phyloP scores from a whole-genome alignment of 106 monocot genomes.

The Vanilla planifolia region DNA sequence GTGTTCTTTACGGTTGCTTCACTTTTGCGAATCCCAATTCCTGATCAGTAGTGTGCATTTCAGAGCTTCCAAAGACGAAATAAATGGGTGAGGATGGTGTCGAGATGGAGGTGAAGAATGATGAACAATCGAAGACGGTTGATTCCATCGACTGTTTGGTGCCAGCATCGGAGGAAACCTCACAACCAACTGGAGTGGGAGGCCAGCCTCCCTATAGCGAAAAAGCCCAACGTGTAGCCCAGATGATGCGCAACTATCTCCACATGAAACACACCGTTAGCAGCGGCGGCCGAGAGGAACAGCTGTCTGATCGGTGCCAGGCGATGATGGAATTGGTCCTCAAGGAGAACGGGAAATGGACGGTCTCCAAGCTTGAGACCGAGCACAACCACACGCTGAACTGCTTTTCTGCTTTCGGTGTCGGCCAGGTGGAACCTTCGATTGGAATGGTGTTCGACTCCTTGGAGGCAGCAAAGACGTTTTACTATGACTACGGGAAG shows the following conservation, averaged over 20 bases:
- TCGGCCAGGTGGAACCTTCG: neutral
- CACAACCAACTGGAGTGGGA: no score
- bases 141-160: no score
- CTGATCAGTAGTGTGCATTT: neutral
- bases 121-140: no score
- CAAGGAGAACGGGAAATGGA: conserved; percentile 35
- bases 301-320: conserved; percentile 23
- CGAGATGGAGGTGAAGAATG: conserved; percentile 4
- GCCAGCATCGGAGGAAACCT: neutral
- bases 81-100: neutral
- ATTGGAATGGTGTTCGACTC: conserved; percentile 52
- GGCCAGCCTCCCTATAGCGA: neutral
- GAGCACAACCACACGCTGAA: conserved; percentile 36
- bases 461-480: conserved; percentile 36
- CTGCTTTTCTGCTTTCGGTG: neutral
- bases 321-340: conserved; percentile 52
- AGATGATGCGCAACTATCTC: conserved; percentile 35
- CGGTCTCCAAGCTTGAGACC: conserved; percentile 35
- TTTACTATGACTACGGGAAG: conserved; percentile 29
- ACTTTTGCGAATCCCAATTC: neutral
- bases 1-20: no score
- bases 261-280: conserved; percentile 6
- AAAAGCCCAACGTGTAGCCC: conserved; percentile 16
- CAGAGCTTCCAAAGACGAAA: neutral
- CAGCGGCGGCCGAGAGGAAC: neutral